Conservation (phyloP, 495 filamentous ascomycete genomes). For the Chaetomium tenue region DNA sequence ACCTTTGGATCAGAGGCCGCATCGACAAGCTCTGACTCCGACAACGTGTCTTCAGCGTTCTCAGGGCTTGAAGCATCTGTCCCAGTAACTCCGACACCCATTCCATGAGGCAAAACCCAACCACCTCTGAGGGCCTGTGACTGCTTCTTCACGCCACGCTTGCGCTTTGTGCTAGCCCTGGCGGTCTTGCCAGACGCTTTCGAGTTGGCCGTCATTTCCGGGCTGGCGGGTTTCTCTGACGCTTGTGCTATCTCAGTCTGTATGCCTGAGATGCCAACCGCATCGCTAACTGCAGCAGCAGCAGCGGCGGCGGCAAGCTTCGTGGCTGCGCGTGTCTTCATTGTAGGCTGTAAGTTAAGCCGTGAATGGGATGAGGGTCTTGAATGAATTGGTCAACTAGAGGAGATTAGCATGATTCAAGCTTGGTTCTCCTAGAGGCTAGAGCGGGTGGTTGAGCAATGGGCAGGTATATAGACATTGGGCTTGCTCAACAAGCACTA, state of each 20-base stretch:
- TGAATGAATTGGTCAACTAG: not conserved
- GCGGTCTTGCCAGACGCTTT: not conserved
- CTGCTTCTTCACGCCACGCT: slow-evolving; percentile 15
- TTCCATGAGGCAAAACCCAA: slow-evolving; percentile 43
- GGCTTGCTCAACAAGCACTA: not conserved
- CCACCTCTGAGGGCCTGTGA: slow-evolving; percentile 31
- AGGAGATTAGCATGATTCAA: not conserved
- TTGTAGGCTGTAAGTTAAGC: not conserved
- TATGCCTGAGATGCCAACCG: not conserved
- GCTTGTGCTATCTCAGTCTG: not conserved
- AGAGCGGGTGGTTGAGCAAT: not conserved
- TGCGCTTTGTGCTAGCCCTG: slow-evolving; percentile 12
- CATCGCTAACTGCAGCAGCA: no score
- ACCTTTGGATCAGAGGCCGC: no score
- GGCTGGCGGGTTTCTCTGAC: not conserved
- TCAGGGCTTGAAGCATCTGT: not conserved
- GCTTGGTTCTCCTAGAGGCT: not conserved
- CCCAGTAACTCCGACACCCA: slow-evolving; percentile 30
- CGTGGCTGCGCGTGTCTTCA: slow-evolving; percentile 21
- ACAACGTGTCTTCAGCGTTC: not conserved
- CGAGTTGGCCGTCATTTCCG: not conserved
- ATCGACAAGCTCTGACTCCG: not conserved
- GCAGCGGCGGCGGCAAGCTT: slow-evolving; percentile 11
- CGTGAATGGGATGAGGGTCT: not conserved
- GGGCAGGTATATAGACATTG: not conserved